Evolutionary conservation across 164 flowering plant species (phyloP).

Genomic region (Warburgia ugandensis): DNA sequence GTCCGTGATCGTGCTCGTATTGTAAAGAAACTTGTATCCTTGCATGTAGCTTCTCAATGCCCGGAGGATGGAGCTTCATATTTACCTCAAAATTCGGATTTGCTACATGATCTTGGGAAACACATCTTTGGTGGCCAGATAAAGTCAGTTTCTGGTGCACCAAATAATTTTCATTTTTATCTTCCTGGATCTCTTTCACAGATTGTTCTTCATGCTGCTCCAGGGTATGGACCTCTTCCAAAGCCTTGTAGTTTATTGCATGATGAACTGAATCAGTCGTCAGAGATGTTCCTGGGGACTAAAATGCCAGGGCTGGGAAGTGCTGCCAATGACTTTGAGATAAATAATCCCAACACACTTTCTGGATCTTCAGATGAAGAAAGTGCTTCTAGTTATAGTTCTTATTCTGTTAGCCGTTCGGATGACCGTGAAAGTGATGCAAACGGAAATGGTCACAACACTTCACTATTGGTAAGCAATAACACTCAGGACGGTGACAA

Average conservation of each 20-base stretch:
- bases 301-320: conserved; percentile 9
- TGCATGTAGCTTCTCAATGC: conserved; percentile 20
- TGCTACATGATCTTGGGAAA: conserved; percentile 32
- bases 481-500: too few species aligned
- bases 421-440: conserved; percentile 28
- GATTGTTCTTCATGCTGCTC: conserved; percentile 95
- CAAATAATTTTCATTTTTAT: conserved; percentile 48
- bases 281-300: conserved; percentile 12
- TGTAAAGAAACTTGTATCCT: conserved; percentile 40
- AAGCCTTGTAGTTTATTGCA: conserved; percentile 59
- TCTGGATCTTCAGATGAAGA: conserved; percentile 62
- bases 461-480: conserved; percentile 18
- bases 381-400: conserved; percentile 52
- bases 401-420: conserved; percentile 46
- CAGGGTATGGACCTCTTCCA: conserved; percentile 95
- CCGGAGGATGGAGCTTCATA: conserved; percentile 21
- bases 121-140: conserved; percentile 34
- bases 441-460: conserved; percentile 28
- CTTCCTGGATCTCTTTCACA: conserved; percentile 99
- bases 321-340: conserved; percentile 23
- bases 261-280: conserved; percentile 25
- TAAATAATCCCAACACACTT: conserved; percentile 39
- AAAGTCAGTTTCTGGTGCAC: conserved; percentile 22
- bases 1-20: conserved; percentile 81
- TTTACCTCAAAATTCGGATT: conserved; percentile 16